Evolutionary conservation across 2,329 filamentous ascomycete species (phyloP), one percentile per base, ranked within the genome.

Genomic region (Ophiostoma sp.): DNA sequence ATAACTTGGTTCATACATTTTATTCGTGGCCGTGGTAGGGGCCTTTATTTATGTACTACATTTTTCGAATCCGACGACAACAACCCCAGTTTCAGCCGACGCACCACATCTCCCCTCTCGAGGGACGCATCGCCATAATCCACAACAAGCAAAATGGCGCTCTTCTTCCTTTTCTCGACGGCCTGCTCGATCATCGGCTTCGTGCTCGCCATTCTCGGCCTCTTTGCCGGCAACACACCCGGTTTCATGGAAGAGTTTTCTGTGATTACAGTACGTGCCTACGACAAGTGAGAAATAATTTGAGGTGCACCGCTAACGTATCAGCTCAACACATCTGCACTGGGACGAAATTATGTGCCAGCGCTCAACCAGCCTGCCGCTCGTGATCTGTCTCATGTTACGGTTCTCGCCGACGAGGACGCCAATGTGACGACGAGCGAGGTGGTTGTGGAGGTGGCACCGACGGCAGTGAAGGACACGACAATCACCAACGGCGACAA

Each of bases 301-400:
- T 48, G 42, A 6, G 15, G 42, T 48, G 3, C 15, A 17, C 42
- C 12, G 31, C 39, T 48, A 31, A 68, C 39, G 17, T 12, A 0
- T 31, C 39, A 84, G 82, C 79, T 84, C 74, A 84, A 85, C 78
- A 82, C 82, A 73, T 83, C 83, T 22, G 77, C 78, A 17, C 80
- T 85, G 45, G 83, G 82, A 36, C 80, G 82, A 57, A 80, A 82
- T 69, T 78, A 83, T 22, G 75, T 84, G 39, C 77, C 79, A 12
- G 78, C 76, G 0, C 75, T 76, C 64, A 39, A 78, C 77, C 1
- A 76, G 76, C 39, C 79, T 77, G 17, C 74, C 75, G 9, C 76
- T 78, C 45, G 77, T 75, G 1, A 71, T 75, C 25, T 76, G 39
- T 79, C 79, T 31, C 71, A 73, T 33, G 71, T 74, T 19, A 72